Percentiles rank a stretch among this genome's conserved stretches.
These are phyloP conservation scores for Allium sativum DNA, from an alignment of 106 monocot genomes.

Conservation along the genomic window DNA sequence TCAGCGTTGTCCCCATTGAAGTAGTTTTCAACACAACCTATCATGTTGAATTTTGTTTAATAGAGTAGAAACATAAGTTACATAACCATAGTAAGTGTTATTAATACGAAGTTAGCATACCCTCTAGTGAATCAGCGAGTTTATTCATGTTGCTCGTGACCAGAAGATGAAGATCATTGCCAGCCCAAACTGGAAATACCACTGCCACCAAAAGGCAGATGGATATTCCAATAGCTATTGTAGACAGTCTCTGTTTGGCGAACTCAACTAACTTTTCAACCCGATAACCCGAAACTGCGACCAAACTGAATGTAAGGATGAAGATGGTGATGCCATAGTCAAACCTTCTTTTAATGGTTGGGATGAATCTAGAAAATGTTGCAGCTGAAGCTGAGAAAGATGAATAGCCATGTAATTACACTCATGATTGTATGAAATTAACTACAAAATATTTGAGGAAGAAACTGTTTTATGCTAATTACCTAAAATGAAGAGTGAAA, in stretches of 20 bases:
- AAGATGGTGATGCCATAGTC: conserved; percentile 57
- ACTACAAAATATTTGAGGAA: no score
- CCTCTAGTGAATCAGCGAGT: conserved; percentile 37
- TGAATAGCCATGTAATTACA: no score
- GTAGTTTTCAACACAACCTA: conserved; percentile 31
- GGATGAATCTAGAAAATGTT: conserved; percentile 41
- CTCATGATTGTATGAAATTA: no score
- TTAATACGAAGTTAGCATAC: no score
- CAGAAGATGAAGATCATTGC: conserved; percentile 46
- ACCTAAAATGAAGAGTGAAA: conserved; percentile 37
- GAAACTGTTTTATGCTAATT: no score
- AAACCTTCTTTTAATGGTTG: conserved; percentile 28
- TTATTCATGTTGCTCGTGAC: conserved; percentile 42
- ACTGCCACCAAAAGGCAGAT: conserved; percentile 31
- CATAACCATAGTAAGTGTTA: no score
- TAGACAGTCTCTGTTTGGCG: conserved; percentile 27
- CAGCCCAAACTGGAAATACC: conserved; percentile 48
- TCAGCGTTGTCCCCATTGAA: conserved; percentile 15
- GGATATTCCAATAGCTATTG: conserved; percentile 32
- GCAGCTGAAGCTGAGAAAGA: conserved; percentile 29
- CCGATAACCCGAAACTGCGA: conserved; percentile 37
- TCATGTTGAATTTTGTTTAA: no score
- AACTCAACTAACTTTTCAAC: conserved; percentile 25
- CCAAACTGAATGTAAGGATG: conserved; percentile 49
- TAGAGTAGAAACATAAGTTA: no score